Percentiles rank a stretch among this genome's conserved stretches.
phyloP scores from a whole-genome alignment of 257 asterid species.

The Forsythia viridissima region DNA sequence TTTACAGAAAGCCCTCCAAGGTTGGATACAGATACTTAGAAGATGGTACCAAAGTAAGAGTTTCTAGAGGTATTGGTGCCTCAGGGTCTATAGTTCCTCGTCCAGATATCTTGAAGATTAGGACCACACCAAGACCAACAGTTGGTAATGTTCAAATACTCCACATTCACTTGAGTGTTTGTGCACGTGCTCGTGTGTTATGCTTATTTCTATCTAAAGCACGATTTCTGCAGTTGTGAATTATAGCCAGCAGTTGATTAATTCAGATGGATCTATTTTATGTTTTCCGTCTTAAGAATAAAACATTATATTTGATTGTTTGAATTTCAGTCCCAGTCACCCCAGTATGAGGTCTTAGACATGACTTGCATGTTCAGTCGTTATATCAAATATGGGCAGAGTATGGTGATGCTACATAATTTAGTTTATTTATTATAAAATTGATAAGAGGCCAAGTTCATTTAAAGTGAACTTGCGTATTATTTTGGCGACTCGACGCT shows the following conservation, averaged over 20 bases:
- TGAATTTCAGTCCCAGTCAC: not conserved
- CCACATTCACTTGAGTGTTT: not conserved
- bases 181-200: not conserved
- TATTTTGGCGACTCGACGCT: not conserved
- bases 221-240: not conserved
- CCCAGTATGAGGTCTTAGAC: not conserved
- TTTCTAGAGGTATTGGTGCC: slow-evolving; percentile 86
- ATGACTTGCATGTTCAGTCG: not conserved
- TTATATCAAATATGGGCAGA: not conserved
- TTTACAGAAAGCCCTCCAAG: slow-evolving; percentile 76
- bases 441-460: not conserved
- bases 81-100: slow-evolving; percentile 88
- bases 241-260: not conserved
- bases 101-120: slow-evolving; percentile 82
- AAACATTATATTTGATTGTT: not conserved
- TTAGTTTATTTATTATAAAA: not conserved
- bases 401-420: not conserved
- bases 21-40: slow-evolving; percentile 78
- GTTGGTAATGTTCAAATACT: slow-evolving; percentile 50
- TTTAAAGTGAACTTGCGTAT: not conserved
- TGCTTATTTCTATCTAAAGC: slow-evolving; percentile 1
- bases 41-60: slow-evolving; percentile 84
- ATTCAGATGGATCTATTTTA: not conserved
- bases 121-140: slow-evolving; percentile 87
- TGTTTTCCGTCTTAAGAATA: not conserved